Conservation (phyloP, 768 basidiomycete species). For the Lyophyllum semitale region DNA sequence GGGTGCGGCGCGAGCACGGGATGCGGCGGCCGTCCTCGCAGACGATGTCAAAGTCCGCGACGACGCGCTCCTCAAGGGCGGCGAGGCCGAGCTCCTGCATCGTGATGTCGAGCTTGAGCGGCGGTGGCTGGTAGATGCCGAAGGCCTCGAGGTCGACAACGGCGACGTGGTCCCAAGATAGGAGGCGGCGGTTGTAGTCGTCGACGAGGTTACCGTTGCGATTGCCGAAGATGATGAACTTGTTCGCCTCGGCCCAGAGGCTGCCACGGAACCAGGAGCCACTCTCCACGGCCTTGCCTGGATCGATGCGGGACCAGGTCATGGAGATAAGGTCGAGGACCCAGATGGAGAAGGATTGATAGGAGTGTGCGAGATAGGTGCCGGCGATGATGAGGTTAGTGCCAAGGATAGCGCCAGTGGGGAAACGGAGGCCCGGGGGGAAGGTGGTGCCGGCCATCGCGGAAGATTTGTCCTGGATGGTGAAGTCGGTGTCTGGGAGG, state of each 20-base stretch:
- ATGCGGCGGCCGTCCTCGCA: slow-evolving; percentile 90
- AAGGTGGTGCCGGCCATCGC: slow-evolving; percentile 81
- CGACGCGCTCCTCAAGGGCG: slow-evolving; percentile 75
- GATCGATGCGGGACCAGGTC: slow-evolving; percentile 87
- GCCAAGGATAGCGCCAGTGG: slow-evolving; percentile 90
- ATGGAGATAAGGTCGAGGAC: slow-evolving; percentile 83
- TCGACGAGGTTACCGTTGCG: slow-evolving; percentile 84
- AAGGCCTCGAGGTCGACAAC: slow-evolving; percentile 92
- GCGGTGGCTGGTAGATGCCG: slow-evolving; percentile 91
- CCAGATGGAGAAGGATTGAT: slow-evolving; percentile 97
- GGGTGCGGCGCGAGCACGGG: slow-evolving; percentile 76
- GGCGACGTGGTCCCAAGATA: slow-evolving; percentile 91
- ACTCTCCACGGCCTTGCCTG: slow-evolving; percentile 78
- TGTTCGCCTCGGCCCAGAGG: slow-evolving; percentile 82
- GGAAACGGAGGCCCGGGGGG: slow-evolving; percentile 95
- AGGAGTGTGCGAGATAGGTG: slow-evolving; percentile 91
- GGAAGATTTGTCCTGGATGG: slow-evolving; percentile 76
- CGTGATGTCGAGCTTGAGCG: slow-evolving; percentile 59
- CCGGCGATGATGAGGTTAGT: slow-evolving; percentile 92
- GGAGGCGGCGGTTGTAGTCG: slow-evolving; percentile 88
- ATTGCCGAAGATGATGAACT: slow-evolving; percentile 91
- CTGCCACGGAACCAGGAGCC: slow-evolving; percentile 97
- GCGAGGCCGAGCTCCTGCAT: slow-evolving; percentile 87
- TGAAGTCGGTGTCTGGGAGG: slow-evolving; percentile 72
- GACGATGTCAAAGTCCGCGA: slow-evolving; percentile 91